A percentile compares a stretch with the other conserved stretches of the same genome.
Conservation (phyloP, 169 alveolate species). For the Plasmodium cynomolgi region DNA sequence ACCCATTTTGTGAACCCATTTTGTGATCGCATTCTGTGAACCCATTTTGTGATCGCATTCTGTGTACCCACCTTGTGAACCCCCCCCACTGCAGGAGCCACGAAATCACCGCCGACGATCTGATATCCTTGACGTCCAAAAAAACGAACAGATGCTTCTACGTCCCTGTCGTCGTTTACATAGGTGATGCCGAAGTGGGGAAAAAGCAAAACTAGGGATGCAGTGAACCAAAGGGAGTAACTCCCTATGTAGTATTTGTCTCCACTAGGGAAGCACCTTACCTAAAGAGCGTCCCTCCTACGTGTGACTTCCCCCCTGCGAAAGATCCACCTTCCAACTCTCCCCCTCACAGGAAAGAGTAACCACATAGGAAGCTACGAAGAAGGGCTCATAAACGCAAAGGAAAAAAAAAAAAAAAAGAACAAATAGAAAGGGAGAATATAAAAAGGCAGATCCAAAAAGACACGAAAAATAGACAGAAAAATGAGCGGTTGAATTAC, state of each 20-base stretch:
- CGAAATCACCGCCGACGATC: slow-evolving; percentile 45
- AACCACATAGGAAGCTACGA: slow-evolving; percentile 11
- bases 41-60: not conserved
- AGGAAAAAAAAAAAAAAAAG: not conserved
- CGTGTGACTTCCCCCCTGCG: not conserved
- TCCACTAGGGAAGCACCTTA: not conserved
- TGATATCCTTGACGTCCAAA: slow-evolving; percentile 25
- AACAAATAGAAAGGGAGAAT: slow-evolving; percentile 21
- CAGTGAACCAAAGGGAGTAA: not conserved
- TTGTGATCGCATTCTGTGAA: not conserved
- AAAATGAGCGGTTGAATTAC: slow-evolving; percentile 22
- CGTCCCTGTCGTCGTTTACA: slow-evolving; percentile 38
- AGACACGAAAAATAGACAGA: slow-evolving; percentile 3
- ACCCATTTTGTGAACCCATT: not conserved
- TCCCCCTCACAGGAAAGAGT: slow-evolving; percentile 1
- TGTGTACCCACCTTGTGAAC: not conserved
- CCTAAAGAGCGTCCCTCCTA: not conserved
- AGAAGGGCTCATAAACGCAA: slow-evolving; percentile 10
- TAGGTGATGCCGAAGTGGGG: slow-evolving; percentile 13
- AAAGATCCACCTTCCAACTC: not conserved
- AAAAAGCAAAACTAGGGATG: not conserved
- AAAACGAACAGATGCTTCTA: slow-evolving; percentile 66
- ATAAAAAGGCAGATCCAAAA: slow-evolving; percentile 9
- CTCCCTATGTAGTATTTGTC: not conserved
- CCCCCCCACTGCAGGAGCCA: not conserved